These are phyloP conservation scores for Xerocomus minutiporus DNA, from an alignment of 1,284 basidiomycete species.

Conservation along the genomic window DNA sequence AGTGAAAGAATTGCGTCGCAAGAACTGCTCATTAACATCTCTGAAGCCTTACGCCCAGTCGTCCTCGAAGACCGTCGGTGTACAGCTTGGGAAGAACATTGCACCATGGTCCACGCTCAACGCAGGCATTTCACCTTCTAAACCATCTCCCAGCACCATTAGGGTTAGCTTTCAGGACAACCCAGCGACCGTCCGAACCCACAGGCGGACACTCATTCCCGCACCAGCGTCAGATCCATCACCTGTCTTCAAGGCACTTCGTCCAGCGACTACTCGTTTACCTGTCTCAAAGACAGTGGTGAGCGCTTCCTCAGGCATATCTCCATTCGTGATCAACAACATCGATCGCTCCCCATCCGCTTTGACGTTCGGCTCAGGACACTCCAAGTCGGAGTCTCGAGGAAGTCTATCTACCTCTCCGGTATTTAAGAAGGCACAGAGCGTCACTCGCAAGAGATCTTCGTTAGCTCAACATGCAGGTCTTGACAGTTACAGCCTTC, in stretches of 20 bases:
- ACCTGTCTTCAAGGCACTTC: slow-evolving; percentile 56
- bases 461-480: slow-evolving; percentile 29
- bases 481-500: slow-evolving; percentile 24
- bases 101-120: slow-evolving; percentile 57
- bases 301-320: slow-evolving; percentile 4
- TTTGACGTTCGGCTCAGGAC: slow-evolving; percentile 49
- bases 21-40: slow-evolving; percentile 49
- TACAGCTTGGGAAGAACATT: slow-evolving; percentile 53
- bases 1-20: slow-evolving; percentile 36
- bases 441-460: slow-evolving; percentile 37
- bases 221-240: slow-evolving; percentile 47
- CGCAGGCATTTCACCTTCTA: slow-evolving; percentile 45
- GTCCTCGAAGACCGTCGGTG: slow-evolving; percentile 28
- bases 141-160: slow-evolving; percentile 24
- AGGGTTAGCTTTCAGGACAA: slow-evolving; percentile 5
- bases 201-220: slow-evolving; percentile 52
- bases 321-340: slow-evolving; percentile 11
- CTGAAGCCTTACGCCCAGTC: slow-evolving; percentile 58
- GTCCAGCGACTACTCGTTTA: slow-evolving; percentile 40
- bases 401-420: slow-evolving; percentile 37
- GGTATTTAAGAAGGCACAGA: slow-evolving; percentile 45
- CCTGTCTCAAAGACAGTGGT: slow-evolving; percentile 14
- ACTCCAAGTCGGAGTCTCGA: slow-evolving; percentile 30
- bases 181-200: slow-evolving; percentile 32
- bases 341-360: slow-evolving; percentile 38